Evolutionary conservation across 2,329 filamentous ascomycete species (phyloP).

Genomic region (Cadophora sp.): DNA sequence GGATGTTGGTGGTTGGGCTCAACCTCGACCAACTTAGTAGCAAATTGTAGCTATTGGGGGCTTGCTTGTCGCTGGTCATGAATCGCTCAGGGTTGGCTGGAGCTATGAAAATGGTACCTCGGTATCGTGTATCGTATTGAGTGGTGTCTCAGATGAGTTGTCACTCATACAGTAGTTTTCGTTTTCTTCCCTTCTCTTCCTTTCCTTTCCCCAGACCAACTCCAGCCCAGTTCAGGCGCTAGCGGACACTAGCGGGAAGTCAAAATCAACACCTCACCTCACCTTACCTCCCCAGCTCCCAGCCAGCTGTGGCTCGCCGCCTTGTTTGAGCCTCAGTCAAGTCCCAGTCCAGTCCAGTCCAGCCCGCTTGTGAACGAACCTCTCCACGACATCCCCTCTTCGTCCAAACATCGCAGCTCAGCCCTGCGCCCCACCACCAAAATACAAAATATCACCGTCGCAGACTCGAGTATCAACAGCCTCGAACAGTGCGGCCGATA

Average conservation of each 20-base stretch:
- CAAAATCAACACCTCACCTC: background rate
- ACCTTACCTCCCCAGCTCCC: no score
- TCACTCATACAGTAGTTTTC: background rate
- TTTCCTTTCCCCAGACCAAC: background rate
- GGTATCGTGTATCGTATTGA: background rate
- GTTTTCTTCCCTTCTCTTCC: background rate
- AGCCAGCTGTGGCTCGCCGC: background rate
- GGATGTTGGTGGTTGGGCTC: background rate
- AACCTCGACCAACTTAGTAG: background rate
- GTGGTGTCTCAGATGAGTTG: background rate
- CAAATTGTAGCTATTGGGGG: background rate
- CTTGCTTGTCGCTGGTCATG: background rate
- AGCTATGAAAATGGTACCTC: no score
- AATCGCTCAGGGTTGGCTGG: background rate
- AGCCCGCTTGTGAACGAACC: no score
- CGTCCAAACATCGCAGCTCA: constrained; percentile 22
- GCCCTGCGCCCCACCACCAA: constrained; percentile 24
- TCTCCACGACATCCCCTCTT: constrained; percentile 1
- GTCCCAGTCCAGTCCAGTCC: background rate
- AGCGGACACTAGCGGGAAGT: constrained; percentile 6
- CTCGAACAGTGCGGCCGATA: background rate
- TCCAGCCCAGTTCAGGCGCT: background rate
- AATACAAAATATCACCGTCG: background rate
- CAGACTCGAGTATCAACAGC: constrained; percentile 14
- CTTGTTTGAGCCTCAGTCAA: constrained; percentile 12